Percentiles rank a stretch among this genome's conserved stretches.
Conservation (phyloP, 768 basidiomycete species). For the Neoboletus brunneissimus region DNA sequence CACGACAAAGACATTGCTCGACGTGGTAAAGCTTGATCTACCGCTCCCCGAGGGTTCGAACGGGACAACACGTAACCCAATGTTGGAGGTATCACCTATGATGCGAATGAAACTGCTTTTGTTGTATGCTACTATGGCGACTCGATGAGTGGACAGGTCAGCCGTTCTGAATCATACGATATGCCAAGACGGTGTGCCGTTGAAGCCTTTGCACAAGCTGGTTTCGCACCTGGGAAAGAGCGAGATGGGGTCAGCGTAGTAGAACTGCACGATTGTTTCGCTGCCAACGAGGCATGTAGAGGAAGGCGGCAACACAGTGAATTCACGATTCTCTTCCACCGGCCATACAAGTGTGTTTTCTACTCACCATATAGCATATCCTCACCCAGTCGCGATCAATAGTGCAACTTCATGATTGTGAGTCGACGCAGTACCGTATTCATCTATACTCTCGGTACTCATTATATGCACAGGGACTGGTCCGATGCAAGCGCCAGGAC, state of each 20-base stretch:
- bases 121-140: conserved; percentile 59
- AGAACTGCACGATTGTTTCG: conserved; percentile 86
- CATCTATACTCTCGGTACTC: not conserved
- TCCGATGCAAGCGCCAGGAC: conserved; percentile 74
- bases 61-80: no score
- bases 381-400: conserved; percentile 3
- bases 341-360: conserved; percentile 45
- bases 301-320: conserved; percentile 72
- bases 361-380: not conserved
- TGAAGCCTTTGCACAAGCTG: conserved; percentile 67
- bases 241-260: conserved; percentile 78
- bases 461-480: conserved; percentile 58
- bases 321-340: conserved; percentile 13
- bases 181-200: conserved; percentile 73
- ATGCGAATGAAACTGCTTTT: no score
- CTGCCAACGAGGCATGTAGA: conserved; percentile 65
- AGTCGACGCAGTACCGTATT: conserved; percentile 1
- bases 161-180: conserved; percentile 44
- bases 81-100: no score
- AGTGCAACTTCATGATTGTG: conserved; percentile 79
- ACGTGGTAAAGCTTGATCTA: no score
- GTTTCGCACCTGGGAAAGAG: conserved; percentile 58
- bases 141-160: conserved; percentile 69
- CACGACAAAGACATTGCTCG: no score
- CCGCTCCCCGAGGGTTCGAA: no score